A percentile compares a stretch with the other conserved stretches of the same genome.
Conservation (phyloP, 306 rosid genomes). For the Betula pendula region DNA sequence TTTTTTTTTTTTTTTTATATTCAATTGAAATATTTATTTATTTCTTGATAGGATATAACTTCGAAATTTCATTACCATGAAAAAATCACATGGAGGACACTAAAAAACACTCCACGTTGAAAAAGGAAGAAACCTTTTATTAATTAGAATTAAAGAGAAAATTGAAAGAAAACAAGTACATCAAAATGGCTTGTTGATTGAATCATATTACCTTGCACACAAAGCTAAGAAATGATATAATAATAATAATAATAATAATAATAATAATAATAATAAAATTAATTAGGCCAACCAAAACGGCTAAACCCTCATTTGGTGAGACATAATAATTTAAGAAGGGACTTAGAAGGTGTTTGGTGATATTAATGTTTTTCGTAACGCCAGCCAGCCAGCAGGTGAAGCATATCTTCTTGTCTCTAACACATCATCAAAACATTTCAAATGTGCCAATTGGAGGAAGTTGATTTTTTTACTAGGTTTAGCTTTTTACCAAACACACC, state of each 20-base stretch:
- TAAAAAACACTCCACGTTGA: too few species aligned
- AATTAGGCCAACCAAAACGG: slow-evolving; percentile 38
- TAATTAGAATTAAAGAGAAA: neutral
- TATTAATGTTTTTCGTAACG: slow-evolving; percentile 25
- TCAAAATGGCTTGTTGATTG: slow-evolving; percentile 15
- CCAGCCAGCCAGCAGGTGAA: slow-evolving; percentile 35
- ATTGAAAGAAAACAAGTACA: neutral
- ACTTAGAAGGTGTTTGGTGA: slow-evolving; percentile 24
- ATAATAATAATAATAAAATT: slow-evolving; percentile 17
- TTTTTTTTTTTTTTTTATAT: neutral
- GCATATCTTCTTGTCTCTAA: slow-evolving; percentile 1
- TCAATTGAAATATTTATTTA: too few species aligned
- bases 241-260: neutral
- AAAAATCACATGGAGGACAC: too few species aligned
- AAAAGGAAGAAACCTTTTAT: too few species aligned
- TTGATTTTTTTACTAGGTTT: neutral
- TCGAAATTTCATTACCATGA: too few species aligned
- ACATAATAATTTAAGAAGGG: slow-evolving; percentile 28
- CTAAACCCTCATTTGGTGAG: slow-evolving; percentile 38
- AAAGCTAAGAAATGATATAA: slow-evolving; percentile 29
- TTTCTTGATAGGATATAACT: too few species aligned
- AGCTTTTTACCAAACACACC: neutral
- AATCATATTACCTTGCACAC: slow-evolving; percentile 52
- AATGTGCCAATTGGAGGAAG: slow-evolving; percentile 20
- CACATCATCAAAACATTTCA: slow-evolving; percentile 31